Evolutionary conservation across 148 eudicot genomes (phyloP), one percentile per base, ranked within the genome.

Genomic region (Rhododendron griersonianum): DNA sequence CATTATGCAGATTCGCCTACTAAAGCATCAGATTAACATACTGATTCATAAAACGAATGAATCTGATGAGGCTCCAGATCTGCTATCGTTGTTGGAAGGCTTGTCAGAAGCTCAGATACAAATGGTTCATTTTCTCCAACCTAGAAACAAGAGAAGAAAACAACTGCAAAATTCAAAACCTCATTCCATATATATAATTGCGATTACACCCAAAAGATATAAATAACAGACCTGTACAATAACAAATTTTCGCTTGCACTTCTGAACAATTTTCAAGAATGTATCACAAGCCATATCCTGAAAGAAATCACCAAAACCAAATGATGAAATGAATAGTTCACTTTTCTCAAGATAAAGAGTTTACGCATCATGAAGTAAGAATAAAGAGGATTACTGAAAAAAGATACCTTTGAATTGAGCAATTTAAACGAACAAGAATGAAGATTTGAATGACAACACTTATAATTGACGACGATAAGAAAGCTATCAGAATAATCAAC

Each of bases 281-380:
- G 99, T 98, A 83, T 98, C 99, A 79, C 99, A 95, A 8, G 99
- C 99, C 99, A 98, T 98, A 86, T 98, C 99, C 99, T 98, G 93
- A 80, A 88, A 84, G 80, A 81, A 25, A 81, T 8, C 11, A 33
- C n/a, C 59, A 71, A 15, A 81, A n/a, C 37, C 57, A 4, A 55
- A 33, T 81, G 39, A 81, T 33, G 10, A 53, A 39, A 18, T 7
- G 5, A 55, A 8, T 55, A 19, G 1, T 25, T 39, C 69, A 39
- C 11, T 63, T 39, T 82, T 23, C 51, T 39, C 21, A 63, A 59
- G 23, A 67, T 47, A 69, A 4, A 83, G n/a, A n/a, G 25, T 11
- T 45, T 6, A 57, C 13, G 21, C 71, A 61, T 37, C 0, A 1
- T 37, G 6, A 37, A 82, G 5, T 11, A 33, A 25, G 53, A n/a